Evolutionary conservation across 1,139 yeast genomes (phyloP).

Genomic region (Taiozyma sp.): DNA sequence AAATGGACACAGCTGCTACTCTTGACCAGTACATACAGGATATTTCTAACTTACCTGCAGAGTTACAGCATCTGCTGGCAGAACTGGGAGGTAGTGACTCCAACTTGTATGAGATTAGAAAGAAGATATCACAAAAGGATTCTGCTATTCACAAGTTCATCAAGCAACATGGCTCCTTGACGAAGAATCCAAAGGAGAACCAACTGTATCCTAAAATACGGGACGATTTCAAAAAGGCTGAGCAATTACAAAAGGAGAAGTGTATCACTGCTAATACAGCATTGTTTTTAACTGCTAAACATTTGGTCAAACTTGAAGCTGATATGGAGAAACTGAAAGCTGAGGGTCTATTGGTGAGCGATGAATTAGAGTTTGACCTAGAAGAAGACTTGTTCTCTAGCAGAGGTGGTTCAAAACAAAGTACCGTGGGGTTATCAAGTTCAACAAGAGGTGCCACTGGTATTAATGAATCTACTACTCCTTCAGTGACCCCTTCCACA

Average conservation of each 20-base stretch:
- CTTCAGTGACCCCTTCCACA: not conserved
- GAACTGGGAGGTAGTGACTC: slow-evolving; percentile 72
- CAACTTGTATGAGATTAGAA: slow-evolving; percentile 59
- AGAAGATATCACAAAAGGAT: slow-evolving; percentile 68
- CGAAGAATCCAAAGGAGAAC: slow-evolving; percentile 79
- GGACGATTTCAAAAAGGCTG: slow-evolving; percentile 59
- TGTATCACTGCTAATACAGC: slow-evolving; percentile 79
- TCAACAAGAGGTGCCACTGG: not conserved
- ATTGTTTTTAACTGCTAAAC: slow-evolving; percentile 67
- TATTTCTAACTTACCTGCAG: slow-evolving; percentile 84
- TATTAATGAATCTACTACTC: not conserved
- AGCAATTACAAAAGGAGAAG: slow-evolving; percentile 69
- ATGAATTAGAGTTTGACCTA: slow-evolving; percentile 26
- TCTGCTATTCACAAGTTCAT: slow-evolving; percentile 76
- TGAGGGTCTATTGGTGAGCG: slow-evolving; percentile 70
- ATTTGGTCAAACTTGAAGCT: slow-evolving; percentile 63
- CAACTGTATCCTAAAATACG: slow-evolving; percentile 56
- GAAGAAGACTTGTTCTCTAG: slow-evolving; percentile 26
- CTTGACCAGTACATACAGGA: slow-evolving; percentile 71
- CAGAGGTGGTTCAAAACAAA: slow-evolving; percentile 18
- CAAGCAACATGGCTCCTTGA: slow-evolving; percentile 74
- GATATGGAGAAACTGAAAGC: slow-evolving; percentile 72
- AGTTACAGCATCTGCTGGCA: slow-evolving; percentile 71
- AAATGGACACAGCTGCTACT: slow-evolving; percentile 72
- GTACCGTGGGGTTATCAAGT: slow-evolving; percentile 11